Evolutionary conservation across 306 rosid species (phyloP).

Genomic region (Alnus glutinosa): DNA sequence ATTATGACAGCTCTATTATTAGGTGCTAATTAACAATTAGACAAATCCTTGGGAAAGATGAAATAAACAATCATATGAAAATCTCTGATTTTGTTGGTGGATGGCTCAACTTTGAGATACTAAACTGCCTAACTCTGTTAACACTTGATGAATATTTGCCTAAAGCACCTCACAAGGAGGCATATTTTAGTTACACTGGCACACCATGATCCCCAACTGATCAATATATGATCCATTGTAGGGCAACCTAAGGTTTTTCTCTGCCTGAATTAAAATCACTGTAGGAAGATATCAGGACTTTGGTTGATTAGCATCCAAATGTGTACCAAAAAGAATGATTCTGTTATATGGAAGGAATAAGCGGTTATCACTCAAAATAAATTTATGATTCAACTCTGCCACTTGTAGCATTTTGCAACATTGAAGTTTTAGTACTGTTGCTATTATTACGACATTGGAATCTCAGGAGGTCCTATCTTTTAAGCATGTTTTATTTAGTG

Average conservation of each 20-base stretch:
- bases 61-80: not conserved
- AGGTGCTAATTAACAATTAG: not conserved
- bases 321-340: not conserved
- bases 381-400: not conserved
- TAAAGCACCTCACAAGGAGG: not conserved
- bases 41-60: not conserved
- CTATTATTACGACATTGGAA: not conserved
- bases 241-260: not conserved
- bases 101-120: not conserved
- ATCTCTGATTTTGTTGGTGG: not conserved
- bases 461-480: not conserved
- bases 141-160: not conserved
- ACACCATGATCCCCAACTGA: not conserved
- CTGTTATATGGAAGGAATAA: not conserved
- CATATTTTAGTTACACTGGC: not conserved
- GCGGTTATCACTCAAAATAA: not conserved
- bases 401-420: not conserved
- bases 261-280: not conserved
- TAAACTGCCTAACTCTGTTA: not conserved
- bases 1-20: not conserved
- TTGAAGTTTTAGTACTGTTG: not conserved
- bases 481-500: not conserved
- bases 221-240: not conserved
- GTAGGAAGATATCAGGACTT: not conserved
- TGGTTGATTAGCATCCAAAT: not conserved